Conservation (phyloP, 1,284 basidiomycete genomes). For the Dichomitus squalens region DNA sequence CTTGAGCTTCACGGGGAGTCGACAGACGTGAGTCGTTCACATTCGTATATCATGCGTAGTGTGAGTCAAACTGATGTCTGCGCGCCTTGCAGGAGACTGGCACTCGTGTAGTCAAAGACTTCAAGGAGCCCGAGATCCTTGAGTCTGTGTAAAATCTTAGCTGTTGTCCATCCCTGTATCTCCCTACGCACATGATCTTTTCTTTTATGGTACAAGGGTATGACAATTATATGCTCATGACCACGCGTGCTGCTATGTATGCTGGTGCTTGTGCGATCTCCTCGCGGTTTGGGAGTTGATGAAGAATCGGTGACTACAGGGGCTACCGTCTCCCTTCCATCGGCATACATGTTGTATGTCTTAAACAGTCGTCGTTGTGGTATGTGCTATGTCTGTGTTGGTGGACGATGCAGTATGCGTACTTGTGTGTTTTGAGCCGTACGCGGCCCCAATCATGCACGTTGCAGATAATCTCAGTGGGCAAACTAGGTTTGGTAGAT, state of each 20-base stretch:
- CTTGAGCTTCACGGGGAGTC: conserved; percentile 96
- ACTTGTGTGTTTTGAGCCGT: too few species aligned
- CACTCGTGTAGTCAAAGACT: conserved; percentile 86
- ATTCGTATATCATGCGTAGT: background rate
- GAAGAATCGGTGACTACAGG: too few species aligned
- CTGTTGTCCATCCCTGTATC: conserved; percentile 43
- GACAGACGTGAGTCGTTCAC: conserved; percentile 71
- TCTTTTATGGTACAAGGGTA: conserved; percentile 43
- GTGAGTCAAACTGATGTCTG: background rate
- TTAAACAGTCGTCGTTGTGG: background rate
- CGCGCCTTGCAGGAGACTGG: conserved; percentile 74
- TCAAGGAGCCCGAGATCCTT: conserved; percentile 90
- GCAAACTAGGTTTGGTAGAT: background rate
- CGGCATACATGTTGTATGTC: background rate
- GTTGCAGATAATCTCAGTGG: too few species aligned
- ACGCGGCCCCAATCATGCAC: too few species aligned
- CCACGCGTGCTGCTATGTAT: conserved; percentile 7
- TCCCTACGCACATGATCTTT: conserved; percentile 37
- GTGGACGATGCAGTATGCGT: too few species aligned
- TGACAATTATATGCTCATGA: conserved; percentile 43
- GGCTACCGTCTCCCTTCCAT: too few species aligned
- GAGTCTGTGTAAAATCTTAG: conserved; percentile 72
- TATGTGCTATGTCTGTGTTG: too few species aligned
- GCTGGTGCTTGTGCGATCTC: background rate
- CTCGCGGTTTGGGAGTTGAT: background rate